phyloP scores from a whole-genome alignment of 768 basidiomycete genomes.

The Neoboletus subvelutipes region DNA sequence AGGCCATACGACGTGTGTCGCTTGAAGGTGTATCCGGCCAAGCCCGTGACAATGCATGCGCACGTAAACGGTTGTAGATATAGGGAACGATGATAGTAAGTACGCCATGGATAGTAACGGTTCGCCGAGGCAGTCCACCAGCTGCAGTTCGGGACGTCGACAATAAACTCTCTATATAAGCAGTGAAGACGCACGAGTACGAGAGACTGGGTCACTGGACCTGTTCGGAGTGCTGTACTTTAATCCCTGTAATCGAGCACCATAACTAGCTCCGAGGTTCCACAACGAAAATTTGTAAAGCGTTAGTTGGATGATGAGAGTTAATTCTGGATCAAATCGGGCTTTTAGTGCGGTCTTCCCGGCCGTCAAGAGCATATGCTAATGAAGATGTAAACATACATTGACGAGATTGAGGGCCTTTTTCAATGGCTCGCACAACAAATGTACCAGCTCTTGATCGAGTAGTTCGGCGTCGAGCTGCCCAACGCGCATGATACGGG shows the following conservation, averaged over 20 bases:
- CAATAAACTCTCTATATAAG: neutral
- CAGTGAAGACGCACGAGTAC: constrained; percentile 24
- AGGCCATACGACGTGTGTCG: constrained; percentile 69
- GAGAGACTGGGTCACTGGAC: constrained; percentile 2
- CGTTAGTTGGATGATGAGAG: constrained; percentile 63
- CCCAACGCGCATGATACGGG: constrained; percentile 75
- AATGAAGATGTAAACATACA: constrained; percentile 42
- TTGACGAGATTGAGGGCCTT: constrained; percentile 67
- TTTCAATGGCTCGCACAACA: constrained; percentile 80
- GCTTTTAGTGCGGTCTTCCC: constrained; percentile 55
- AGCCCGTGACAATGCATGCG: constrained; percentile 74
- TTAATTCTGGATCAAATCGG: constrained; percentile 73
- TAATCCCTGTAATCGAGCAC: constrained; percentile 78
- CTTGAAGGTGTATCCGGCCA: constrained; percentile 91
- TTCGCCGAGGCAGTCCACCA: constrained; percentile 61
- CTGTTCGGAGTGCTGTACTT: constrained; percentile 45
- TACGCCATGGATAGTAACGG: constrained; percentile 63
- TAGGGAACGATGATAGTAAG: constrained; percentile 80
- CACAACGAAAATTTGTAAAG: constrained; percentile 85
- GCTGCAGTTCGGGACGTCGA: constrained; percentile 38
- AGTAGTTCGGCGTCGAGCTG: constrained; percentile 90
- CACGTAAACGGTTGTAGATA: constrained; percentile 68
- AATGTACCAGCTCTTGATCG: constrained; percentile 80
- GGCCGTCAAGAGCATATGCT: constrained; percentile 16
- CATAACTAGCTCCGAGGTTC: constrained; percentile 79